Evolutionary conservation across 148 eudicot species (phyloP).

Genomic region (Rhododendron vialii): DNA sequence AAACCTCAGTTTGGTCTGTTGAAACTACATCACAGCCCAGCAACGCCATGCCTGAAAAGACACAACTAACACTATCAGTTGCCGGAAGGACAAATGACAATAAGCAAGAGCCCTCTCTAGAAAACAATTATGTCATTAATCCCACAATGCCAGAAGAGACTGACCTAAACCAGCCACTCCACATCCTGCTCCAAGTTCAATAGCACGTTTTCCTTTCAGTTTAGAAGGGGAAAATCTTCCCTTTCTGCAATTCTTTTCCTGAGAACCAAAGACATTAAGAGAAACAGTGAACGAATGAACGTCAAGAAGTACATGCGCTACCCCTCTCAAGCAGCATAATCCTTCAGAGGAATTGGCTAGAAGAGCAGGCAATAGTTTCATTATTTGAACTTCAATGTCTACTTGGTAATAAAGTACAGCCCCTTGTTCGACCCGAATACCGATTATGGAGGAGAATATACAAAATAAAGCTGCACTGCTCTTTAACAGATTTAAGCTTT

Average conservation of each 20-base stretch:
- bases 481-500: neutral
- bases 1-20: slow-evolving; percentile 88
- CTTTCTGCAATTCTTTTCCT: slow-evolving; percentile 89
- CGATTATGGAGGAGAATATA: neutral
- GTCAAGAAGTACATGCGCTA: neutral
- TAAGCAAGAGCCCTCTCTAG: neutral
- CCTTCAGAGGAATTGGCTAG: neutral
- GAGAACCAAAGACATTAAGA: neutral
- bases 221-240: slow-evolving; percentile 86
- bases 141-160: slow-evolving; percentile 16
- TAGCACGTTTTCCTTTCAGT: slow-evolving; percentile 79
- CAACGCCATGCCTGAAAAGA: slow-evolving; percentile 76
- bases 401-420: neutral
- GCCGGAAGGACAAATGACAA: neutral
- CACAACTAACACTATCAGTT: neutral
- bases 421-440: neutral
- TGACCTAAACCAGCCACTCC: slow-evolving; percentile 98
- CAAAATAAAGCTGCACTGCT: neutral
- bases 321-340: neutral
- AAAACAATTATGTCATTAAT: neutral
- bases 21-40: slow-evolving; percentile 85
- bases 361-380: neutral
- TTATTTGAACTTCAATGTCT: neutral
- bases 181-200: slow-evolving; percentile 99
- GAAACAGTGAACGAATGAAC: neutral